phyloP scores from a whole-genome alignment of 2,329 filamentous ascomycete genomes.

The Camillea tinctor region DNA sequence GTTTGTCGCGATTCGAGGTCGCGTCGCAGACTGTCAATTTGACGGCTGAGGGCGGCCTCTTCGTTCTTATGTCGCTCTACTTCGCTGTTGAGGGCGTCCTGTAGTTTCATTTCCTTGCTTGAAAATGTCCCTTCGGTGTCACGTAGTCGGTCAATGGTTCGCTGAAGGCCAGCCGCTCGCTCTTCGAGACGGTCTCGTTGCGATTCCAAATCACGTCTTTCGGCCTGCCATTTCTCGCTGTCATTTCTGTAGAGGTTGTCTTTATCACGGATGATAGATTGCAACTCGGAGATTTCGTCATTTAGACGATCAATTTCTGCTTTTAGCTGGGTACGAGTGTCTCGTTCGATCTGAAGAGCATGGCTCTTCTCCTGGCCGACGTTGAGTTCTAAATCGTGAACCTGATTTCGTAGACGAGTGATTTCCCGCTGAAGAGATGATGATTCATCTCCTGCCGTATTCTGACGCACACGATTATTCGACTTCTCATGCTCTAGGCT shows the following conservation, averaged over 20 bases:
- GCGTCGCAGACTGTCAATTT: slow-evolving; percentile 71
- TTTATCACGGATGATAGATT: slow-evolving; percentile 65
- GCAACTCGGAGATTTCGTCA: slow-evolving; percentile 58
- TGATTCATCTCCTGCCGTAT: slow-evolving; percentile 65
- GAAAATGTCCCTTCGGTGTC: slow-evolving; percentile 66
- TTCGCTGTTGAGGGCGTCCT: slow-evolving; percentile 68
- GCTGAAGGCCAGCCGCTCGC: slow-evolving; percentile 64
- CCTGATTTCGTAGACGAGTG: slow-evolving; percentile 44
- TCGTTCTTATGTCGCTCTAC: slow-evolving; percentile 70
- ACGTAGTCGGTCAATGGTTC: slow-evolving; percentile 68
- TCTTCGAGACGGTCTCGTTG: slow-evolving; percentile 68
- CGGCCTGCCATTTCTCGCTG: slow-evolving; percentile 69
- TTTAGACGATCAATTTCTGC: slow-evolving; percentile 51
- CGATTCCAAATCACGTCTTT: slow-evolving; percentile 62
- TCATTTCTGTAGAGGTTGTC: slow-evolving; percentile 70
- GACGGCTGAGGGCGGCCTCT: slow-evolving; percentile 66
- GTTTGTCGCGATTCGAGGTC: slow-evolving; percentile 67
- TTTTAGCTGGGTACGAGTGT: slow-evolving; percentile 54
- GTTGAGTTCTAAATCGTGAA: slow-evolving; percentile 47
- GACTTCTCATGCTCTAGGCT: slow-evolving; percentile 55
- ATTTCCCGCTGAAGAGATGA: slow-evolving; percentile 64
- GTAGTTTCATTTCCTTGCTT: slow-evolving; percentile 64
- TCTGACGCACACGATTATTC: slow-evolving; percentile 65
- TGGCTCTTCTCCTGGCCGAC: slow-evolving; percentile 56
- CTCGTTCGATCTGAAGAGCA: slow-evolving; percentile 58